Conservation (phyloP, 2,329 filamentous ascomycete species). For the Rachicladosporium sp. region DNA sequence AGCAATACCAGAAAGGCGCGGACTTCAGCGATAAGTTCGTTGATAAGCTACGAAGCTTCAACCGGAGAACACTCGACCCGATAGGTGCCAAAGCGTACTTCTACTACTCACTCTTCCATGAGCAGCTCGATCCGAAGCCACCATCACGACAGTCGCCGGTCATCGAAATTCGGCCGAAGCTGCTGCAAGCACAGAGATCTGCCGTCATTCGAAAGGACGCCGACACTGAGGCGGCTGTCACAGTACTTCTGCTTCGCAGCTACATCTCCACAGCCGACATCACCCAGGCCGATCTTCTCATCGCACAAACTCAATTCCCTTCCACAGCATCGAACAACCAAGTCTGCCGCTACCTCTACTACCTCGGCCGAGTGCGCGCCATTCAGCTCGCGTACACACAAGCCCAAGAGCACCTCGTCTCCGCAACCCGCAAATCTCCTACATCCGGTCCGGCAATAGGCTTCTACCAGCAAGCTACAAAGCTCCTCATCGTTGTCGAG, state of each 20-base stretch:
- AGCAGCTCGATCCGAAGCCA: slow-evolving; percentile 75
- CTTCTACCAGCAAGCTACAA: slow-evolving; percentile 91
- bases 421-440: slow-evolving; percentile 88
- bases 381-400: slow-evolving; percentile 96
- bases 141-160: slow-evolving; percentile 81
- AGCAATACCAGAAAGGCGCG: slow-evolving; percentile 66
- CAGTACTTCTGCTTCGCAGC: slow-evolving; percentile 86
- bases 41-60: slow-evolving; percentile 74
- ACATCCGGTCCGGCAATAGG: slow-evolving; percentile 79
- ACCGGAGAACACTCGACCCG: slow-evolving; percentile 86
- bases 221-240: slow-evolving; percentile 93
- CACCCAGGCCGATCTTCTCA: slow-evolving; percentile 85
- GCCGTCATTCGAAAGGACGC: slow-evolving; percentile 94
- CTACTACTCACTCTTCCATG: slow-evolving; percentile 92
- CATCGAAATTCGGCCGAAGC: slow-evolving; percentile 70
- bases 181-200: slow-evolving; percentile 80
- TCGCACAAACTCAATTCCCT: slow-evolving; percentile 92
- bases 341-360: slow-evolving; percentile 93
- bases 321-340: slow-evolving; percentile 94
- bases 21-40: slow-evolving; percentile 75
- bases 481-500: slow-evolving; percentile 92
- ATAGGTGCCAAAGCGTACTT: slow-evolving; percentile 94
- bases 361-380: slow-evolving; percentile 87
- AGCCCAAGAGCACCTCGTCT: slow-evolving; percentile 85
- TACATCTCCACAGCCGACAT: slow-evolving; percentile 96